phyloP scores from a whole-genome alignment of 2,329 filamentous ascomycete species.

The Cryphonectria naterciae region DNA sequence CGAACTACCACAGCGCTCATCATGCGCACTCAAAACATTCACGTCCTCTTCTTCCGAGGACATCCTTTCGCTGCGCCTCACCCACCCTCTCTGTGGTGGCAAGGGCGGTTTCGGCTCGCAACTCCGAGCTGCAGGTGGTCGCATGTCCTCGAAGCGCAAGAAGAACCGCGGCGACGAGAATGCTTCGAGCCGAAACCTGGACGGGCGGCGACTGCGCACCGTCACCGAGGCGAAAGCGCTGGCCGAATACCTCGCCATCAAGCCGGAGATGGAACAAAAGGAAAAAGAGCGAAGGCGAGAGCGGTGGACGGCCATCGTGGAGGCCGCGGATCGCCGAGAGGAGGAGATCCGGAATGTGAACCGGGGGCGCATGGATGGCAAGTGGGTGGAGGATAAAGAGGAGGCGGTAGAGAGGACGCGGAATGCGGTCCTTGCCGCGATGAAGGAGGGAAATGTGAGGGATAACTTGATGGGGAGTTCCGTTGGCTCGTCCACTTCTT shows the following conservation, averaged over 20 bases:
- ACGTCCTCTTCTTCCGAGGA: slow-evolving; percentile 57
- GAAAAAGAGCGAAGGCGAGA: slow-evolving; percentile 85
- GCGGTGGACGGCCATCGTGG: slow-evolving; percentile 87
- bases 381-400: slow-evolving; percentile 95
- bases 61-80: slow-evolving; percentile 82
- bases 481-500: slow-evolving; percentile 48
- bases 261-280: slow-evolving; percentile 95
- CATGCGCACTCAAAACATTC: slow-evolving; percentile 62
- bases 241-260: slow-evolving; percentile 91
- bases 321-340: slow-evolving; percentile 79
- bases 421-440: slow-evolving; percentile 72
- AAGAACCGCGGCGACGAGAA: slow-evolving; percentile 84
- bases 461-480: slow-evolving; percentile 63
- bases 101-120: slow-evolving; percentile 99
- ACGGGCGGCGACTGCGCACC: slow-evolving; percentile 86
- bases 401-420: slow-evolving; percentile 83
- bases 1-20: slow-evolving; percentile 61
- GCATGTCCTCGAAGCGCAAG: slow-evolving; percentile 93
- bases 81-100: slow-evolving; percentile 80
- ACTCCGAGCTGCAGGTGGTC: slow-evolving; percentile 91
- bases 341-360: slow-evolving; percentile 79
- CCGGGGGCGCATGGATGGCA: slow-evolving; percentile 75
- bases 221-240: slow-evolving; percentile 94
- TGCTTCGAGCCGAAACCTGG: slow-evolving; percentile 89
- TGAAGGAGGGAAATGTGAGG: slow-evolving; percentile 66